These are phyloP conservation scores for Diplodia sapinea DNA, from an alignment of 2,329 filamentous ascomycete genomes.

Conservation along the genomic window DNA sequence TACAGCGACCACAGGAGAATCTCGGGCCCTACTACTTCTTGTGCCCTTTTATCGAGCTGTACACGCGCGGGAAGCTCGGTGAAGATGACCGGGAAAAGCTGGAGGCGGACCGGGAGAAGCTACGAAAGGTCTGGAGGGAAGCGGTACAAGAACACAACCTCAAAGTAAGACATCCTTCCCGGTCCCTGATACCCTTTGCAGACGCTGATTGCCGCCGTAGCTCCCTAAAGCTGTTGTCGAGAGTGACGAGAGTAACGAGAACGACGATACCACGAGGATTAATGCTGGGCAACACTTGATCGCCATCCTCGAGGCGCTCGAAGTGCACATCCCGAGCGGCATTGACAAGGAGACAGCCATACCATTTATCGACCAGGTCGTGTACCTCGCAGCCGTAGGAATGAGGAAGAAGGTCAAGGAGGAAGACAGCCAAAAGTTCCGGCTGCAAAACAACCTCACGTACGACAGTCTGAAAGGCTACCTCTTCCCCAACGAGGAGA, in stretches of 20 bases:
- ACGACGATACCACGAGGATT: background rate
- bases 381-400: background rate
- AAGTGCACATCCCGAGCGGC: background rate
- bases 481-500: background rate
- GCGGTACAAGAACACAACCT: background rate
- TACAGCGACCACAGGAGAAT: background rate
- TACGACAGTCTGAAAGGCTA: background rate
- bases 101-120: background rate
- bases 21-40: constrained; percentile 1
- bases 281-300: constrained; percentile 6
- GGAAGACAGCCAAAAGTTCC: background rate
- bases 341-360: constrained; percentile 2
- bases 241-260: background rate
- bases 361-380: background rate
- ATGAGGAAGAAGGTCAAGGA: background rate
- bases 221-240: background rate
- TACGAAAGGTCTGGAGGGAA: background rate
- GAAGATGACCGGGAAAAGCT: background rate
- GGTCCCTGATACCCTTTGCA: rapidly evolving
- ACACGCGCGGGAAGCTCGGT: background rate
- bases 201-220: background rate
- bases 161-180: background rate
- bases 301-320: constrained; percentile 2
- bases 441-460: background rate
- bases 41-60: constrained; percentile 5